Conservation (phyloP, 2,329 filamentous ascomycete genomes). For the Colletotrichum salicis region DNA sequence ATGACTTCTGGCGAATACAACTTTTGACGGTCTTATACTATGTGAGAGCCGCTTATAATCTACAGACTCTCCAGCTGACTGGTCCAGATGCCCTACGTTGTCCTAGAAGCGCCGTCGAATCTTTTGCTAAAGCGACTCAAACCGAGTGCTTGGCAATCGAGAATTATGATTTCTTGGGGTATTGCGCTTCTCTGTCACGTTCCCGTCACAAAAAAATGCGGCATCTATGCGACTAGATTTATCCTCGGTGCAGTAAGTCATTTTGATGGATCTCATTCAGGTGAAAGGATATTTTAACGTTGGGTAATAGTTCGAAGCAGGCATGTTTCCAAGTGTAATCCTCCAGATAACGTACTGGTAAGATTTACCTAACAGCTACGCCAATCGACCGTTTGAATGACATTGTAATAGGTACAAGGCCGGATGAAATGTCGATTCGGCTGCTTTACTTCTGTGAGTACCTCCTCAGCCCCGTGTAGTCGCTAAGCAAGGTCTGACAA, state of each 20-base stretch:
- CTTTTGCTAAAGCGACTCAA: constrained; percentile 51
- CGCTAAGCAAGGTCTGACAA: neutral
- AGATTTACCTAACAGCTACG: neutral
- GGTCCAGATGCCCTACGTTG: constrained; percentile 49
- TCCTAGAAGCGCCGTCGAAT: constrained; percentile 53
- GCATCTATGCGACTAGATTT: constrained; percentile 50
- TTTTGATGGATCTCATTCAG: constrained; percentile 41
- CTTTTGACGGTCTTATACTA: constrained; percentile 52
- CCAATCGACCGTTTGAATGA: neutral
- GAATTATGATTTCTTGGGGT: constrained; percentile 55
- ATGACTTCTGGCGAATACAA: constrained; percentile 54
- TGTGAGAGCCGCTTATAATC: constrained; percentile 39
- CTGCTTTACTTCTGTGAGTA: constrained; percentile 57
- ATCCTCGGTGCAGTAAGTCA: constrained; percentile 50
- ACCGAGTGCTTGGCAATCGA: constrained; percentile 52
- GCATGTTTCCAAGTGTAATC: constrained; percentile 54
- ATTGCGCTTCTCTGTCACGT: constrained; percentile 47
- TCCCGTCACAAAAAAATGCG: constrained; percentile 49
- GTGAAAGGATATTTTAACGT: neutral
- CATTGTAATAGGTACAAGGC: constrained; percentile 47
- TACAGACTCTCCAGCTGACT: constrained; percentile 2
- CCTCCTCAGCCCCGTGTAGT: neutral
- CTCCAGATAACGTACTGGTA: constrained; percentile 57
- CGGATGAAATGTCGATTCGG: constrained; percentile 57
- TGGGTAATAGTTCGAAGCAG: constrained; percentile 49